Percentiles rank a stretch among this genome's conserved stretches.
These are phyloP conservation scores for Fusarium floridanum DNA, from an alignment of 2,329 filamentous ascomycete genomes.

Conservation along the genomic window DNA sequence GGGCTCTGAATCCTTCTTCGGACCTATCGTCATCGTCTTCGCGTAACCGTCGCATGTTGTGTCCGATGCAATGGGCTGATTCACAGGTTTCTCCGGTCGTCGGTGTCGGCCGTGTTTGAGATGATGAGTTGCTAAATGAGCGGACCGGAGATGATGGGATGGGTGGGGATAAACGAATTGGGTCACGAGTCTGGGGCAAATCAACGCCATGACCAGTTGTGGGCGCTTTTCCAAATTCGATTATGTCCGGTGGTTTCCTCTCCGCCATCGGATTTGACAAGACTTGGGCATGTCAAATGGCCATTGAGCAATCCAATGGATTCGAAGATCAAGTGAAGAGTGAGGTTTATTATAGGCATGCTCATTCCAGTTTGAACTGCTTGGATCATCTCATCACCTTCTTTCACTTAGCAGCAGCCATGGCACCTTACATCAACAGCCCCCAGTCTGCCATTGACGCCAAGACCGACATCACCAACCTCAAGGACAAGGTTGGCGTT, in stretches of 20 bases:
- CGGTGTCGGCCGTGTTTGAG: not conserved
- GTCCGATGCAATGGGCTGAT: conserved; percentile 7
- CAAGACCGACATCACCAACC: not conserved
- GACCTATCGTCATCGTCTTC: not conserved
- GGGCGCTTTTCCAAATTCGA: not conserved
- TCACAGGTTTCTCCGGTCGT: not conserved
- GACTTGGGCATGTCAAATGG: not conserved
- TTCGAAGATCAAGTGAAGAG: not conserved
- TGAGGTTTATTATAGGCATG: not conserved
- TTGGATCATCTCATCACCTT: not conserved
- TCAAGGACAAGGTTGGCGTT: conserved; percentile 6
- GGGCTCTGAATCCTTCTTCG: conserved; percentile 4
- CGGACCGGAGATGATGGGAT: conserved; percentile 4
- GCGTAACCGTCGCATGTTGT: conserved; percentile 11
- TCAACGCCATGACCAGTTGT: not conserved
- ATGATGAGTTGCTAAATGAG: not conserved
- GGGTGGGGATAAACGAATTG: not conserved
- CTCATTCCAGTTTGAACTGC: not conserved
- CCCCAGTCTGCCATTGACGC: conserved; percentile 3
- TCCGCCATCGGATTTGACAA: conserved; percentile 7
- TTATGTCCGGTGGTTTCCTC: conserved; percentile 5
- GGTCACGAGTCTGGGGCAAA: not conserved
- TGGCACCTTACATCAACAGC: conserved; percentile 15
- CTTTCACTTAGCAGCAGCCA: conserved; percentile 7
- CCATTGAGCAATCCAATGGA: not conserved